Percentiles rank a stretch among this genome's conserved stretches.
phyloP scores from a whole-genome alignment of 2,329 filamentous ascomycete species.

The Thermochaetoides dissita region DNA sequence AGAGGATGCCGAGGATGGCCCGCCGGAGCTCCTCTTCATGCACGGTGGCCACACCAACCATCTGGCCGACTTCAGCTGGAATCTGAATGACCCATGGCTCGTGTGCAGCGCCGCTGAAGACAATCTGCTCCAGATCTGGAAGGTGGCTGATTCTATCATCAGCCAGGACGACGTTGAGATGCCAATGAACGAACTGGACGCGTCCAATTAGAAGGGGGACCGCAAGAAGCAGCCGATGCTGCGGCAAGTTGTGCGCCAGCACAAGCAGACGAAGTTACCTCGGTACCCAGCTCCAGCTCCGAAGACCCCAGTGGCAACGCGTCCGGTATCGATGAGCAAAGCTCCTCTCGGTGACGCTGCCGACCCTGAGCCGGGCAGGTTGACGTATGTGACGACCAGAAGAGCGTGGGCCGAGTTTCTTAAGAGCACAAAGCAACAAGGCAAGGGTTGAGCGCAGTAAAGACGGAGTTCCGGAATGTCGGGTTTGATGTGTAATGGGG shows the following conservation, averaged over 20 bases:
- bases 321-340: neutral
- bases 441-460: neutral
- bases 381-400: slow-evolving; percentile 5
- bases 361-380: neutral
- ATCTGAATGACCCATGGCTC: slow-evolving; percentile 90
- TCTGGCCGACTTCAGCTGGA: slow-evolving; percentile 95
- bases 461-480: too few relatives aligned
- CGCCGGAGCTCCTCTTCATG: slow-evolving; percentile 96
- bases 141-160: slow-evolving; percentile 69
- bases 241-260: neutral
- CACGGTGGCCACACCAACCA: slow-evolving; percentile 97
- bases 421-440: too few relatives aligned
- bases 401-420: slow-evolving; percentile 1
- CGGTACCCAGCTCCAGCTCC: too few relatives aligned
- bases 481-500: too few relatives aligned
- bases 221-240: slow-evolving; percentile 1
- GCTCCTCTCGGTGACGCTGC: neutral
- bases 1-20: slow-evolving; percentile 88
- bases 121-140: slow-evolving; percentile 92
- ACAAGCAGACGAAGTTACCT: neutral
- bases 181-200: slow-evolving; percentile 57
- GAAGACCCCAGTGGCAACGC: too few relatives aligned
- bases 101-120: slow-evolving; percentile 93
- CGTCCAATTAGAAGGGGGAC: slow-evolving; percentile 9
- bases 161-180: slow-evolving; percentile 63